Conservation (phyloP, 108 stramenopile genomes). For the Discostella stelligeroides region DNA sequence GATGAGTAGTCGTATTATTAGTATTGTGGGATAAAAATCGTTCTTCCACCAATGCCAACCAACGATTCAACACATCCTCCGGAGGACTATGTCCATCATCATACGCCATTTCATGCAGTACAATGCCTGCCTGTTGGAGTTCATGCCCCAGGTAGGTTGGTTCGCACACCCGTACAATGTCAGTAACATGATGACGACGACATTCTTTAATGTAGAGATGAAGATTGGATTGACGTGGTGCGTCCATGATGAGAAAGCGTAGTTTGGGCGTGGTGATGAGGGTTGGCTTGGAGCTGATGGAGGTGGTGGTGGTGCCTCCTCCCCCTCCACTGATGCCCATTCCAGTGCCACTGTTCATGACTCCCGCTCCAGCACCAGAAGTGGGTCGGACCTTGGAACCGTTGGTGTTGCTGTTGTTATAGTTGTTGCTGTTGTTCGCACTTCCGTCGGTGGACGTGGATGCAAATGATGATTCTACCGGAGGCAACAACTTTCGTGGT, state of each 20-base stretch:
- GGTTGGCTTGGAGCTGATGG: conserved; percentile 74
- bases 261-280: conserved; percentile 61
- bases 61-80: conserved; percentile 77
- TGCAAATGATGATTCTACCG: conserved; percentile 1
- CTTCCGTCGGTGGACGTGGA: conserved; percentile 21
- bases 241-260: conserved; percentile 97
- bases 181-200: conserved; percentile 88
- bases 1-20: too few relatives aligned
- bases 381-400: conserved; percentile 2
- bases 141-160: conserved; percentile 86
- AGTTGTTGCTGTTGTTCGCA: conserved; percentile 35
- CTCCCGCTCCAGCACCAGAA: not conserved
- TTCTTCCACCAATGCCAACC: conserved; percentile 87
- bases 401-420: too few relatives aligned
- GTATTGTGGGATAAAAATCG: conserved; percentile 61
- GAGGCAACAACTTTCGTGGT: too few relatives aligned
- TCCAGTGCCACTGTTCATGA: not conserved
- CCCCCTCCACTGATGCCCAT: not conserved
- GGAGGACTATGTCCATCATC: conserved; percentile 92
- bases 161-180: conserved; percentile 94
- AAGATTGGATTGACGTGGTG: conserved; percentile 93
- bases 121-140: conserved; percentile 85
- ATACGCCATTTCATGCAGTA: conserved; percentile 93
- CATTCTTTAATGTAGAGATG: conserved; percentile 93
- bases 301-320: not conserved